Evolutionary conservation across 306 rosid species (phyloP).

Genomic region (Rosa lucieae): DNA sequence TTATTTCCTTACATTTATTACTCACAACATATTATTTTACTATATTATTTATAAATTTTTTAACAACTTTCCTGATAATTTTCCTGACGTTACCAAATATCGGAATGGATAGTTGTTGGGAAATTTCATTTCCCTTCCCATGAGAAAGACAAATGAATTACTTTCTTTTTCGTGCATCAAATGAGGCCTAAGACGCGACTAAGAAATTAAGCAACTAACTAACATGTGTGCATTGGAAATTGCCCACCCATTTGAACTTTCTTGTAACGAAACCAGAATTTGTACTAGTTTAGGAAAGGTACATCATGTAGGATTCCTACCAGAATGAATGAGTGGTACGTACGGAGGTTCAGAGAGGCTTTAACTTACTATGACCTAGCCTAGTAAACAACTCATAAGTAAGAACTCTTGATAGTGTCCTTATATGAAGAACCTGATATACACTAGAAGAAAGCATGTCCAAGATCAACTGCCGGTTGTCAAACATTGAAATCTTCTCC

Average conservation of each 20-base stretch:
- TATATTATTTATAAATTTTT: no score
- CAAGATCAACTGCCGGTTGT: background rate
- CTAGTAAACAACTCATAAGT: background rate
- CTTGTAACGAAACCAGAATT: background rate
- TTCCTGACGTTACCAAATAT: no score
- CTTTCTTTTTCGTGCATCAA: no score
- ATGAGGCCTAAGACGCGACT: no score
- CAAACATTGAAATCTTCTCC: background rate
- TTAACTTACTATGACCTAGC: background rate
- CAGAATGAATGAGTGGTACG: background rate
- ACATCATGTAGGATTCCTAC: background rate
- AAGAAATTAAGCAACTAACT: no score
- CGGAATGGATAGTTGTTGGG: no score
- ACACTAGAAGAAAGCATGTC: background rate
- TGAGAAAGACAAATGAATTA: no score
- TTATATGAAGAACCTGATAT: background rate
- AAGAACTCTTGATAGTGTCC: background rate
- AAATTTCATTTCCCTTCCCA: no score
- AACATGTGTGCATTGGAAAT: no score
- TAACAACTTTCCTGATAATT: no score
- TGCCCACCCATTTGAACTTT: background rate
- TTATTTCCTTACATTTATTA: no score
- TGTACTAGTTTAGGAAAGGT: background rate
- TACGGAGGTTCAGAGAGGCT: background rate
- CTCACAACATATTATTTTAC: no score